Percentiles rank a stretch among this genome's conserved stretches.
These are phyloP conservation scores for Gyromitra esculenta DNA, from an alignment of 2,329 filamentous ascomycete species.

Conservation along the genomic window DNA sequence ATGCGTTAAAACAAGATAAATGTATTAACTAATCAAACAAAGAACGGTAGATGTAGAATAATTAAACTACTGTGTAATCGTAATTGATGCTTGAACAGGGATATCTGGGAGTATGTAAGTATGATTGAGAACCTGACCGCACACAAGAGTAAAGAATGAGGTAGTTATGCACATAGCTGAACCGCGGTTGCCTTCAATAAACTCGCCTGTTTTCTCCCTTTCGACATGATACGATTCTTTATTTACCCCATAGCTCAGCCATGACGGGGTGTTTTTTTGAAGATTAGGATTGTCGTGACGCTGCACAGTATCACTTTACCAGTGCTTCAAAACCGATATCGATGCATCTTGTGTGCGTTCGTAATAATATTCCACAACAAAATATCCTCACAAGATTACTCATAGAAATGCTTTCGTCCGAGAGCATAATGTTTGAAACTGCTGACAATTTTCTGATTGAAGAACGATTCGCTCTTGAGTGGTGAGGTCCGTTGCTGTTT, in stretches of 20 bases:
- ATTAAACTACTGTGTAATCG: not conserved
- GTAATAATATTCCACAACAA: not conserved
- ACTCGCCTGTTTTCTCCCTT: conserved; percentile 7
- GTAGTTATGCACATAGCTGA: conserved; percentile 13
- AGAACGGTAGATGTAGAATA: not conserved
- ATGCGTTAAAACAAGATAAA: not conserved
- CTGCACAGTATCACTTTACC: not conserved
- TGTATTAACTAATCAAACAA: not conserved
- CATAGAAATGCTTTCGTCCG: not conserved
- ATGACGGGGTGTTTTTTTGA: not conserved
- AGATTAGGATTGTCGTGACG: not conserved
- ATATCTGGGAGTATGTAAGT: not conserved
- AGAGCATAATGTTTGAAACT: not conserved
- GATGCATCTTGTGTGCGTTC: not conserved
- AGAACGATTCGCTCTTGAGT: not conserved
- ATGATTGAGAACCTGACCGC: conserved; percentile 21
- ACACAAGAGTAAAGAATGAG: not conserved
- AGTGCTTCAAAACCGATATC: not conserved
- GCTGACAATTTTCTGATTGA: not conserved
- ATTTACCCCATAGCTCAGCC: conserved; percentile 11
- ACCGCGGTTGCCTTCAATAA: conserved; percentile 10
- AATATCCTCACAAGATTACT: not conserved
- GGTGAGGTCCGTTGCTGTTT: not conserved
- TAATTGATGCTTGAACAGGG: not conserved
- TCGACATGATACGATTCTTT: not conserved